phyloP scores from a whole-genome alignment of 371 early-diverging fungal genomes.

The Basidiobolus meristosporus region DNA sequence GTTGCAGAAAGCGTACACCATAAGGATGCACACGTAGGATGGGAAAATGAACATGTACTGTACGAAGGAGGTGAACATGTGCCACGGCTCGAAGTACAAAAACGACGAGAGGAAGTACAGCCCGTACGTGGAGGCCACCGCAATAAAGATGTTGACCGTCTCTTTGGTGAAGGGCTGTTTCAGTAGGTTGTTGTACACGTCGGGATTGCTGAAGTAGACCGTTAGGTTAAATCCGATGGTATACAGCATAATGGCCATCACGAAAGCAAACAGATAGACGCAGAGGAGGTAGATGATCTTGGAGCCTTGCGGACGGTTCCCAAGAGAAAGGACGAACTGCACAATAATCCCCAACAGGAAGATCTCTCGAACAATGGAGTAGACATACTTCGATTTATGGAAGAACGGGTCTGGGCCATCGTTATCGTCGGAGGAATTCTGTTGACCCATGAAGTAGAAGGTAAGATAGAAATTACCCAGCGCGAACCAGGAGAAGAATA shows the following conservation, averaged over 20 bases:
- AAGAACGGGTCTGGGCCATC: constrained; percentile 14
- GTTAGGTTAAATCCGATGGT: constrained; percentile 14
- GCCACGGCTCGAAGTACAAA: constrained; percentile 81
- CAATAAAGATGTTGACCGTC: constrained; percentile 53
- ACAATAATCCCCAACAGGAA: constrained; percentile 43
- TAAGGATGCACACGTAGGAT: constrained; percentile 63
- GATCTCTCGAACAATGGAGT: constrained; percentile 17
- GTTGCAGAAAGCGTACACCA: constrained; percentile 85
- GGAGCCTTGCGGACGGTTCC: constrained; percentile 63
- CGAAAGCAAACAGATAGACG: constrained; percentile 44
- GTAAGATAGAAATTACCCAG: constrained; percentile 55
- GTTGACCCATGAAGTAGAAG: too few species aligned
- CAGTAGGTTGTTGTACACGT: background rate
- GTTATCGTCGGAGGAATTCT: too few species aligned
- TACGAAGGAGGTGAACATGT: constrained; percentile 74
- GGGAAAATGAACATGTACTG: constrained; percentile 79
- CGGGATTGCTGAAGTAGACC: background rate
- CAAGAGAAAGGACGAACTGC: constrained; percentile 51
- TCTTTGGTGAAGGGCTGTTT: background rate
- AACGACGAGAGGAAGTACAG: constrained; percentile 55
- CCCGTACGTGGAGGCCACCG: constrained; percentile 64
- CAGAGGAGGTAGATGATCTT: constrained; percentile 32
- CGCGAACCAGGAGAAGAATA: constrained; percentile 64
- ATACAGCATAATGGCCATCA: constrained; percentile 60
- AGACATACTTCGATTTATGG: constrained; percentile 13